These are phyloP conservation scores for Meripilus lineatus DNA, from an alignment of 1,284 basidiomycete species.

Conservation along the genomic window DNA sequence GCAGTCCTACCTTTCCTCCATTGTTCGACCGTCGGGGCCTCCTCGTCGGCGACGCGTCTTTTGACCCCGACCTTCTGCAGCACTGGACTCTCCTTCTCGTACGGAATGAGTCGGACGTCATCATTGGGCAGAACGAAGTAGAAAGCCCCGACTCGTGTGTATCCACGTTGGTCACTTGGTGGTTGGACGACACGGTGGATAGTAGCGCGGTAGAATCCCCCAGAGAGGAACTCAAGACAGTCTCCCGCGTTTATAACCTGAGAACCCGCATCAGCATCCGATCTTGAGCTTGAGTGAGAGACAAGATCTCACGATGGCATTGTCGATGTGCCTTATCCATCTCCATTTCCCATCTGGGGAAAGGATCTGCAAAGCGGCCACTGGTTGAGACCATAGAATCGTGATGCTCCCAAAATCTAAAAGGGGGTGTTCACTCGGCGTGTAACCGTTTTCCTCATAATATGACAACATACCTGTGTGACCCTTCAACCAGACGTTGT, in stretches of 20 bases:
- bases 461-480: slow-evolving; percentile 39
- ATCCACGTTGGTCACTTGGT: slow-evolving; percentile 41
- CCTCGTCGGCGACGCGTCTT: slow-evolving; percentile 25
- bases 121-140: slow-evolving; percentile 37
- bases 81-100: slow-evolving; percentile 21
- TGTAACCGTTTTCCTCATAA: too few relatives aligned
- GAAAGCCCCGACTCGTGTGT: slow-evolving; percentile 37
- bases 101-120: slow-evolving; percentile 25
- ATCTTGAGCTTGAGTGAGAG: neutral
- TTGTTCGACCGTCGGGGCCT: slow-evolving; percentile 34
- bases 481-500: slow-evolving; percentile 56
- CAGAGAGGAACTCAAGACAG: slow-evolving; percentile 38
- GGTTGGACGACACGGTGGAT: slow-evolving; percentile 43
- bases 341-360: slow-evolving; percentile 48
- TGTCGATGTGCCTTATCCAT: slow-evolving; percentile 55
- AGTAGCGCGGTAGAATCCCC: slow-evolving; percentile 39
- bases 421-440: neutral
- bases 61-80: slow-evolving; percentile 27
- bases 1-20: slow-evolving; percentile 36
- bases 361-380: slow-evolving; percentile 53
- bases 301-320: slow-evolving; percentile 41
- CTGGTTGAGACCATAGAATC: slow-evolving; percentile 55
- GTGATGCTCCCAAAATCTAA: slow-evolving; percentile 51
- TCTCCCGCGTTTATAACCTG: slow-evolving; percentile 41
- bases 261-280: neutral